Evolutionary conservation across 345 rosid genomes (phyloP).

Genomic region (Pseudoturritis turrita): DNA sequence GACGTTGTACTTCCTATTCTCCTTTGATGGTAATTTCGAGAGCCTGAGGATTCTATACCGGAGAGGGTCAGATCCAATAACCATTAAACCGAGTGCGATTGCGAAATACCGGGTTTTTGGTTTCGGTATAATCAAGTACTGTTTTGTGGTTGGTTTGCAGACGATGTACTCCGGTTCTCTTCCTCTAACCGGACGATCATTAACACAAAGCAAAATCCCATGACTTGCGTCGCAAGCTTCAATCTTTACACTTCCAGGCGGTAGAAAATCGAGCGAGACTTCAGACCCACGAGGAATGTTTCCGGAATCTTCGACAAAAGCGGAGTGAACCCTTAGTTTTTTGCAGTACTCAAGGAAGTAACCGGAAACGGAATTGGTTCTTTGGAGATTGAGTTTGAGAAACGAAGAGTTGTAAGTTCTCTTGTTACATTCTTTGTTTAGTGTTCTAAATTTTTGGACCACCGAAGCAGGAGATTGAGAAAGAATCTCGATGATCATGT

Average conservation of each 20-base stretch:
- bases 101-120: not conserved
- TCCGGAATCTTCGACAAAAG: not conserved
- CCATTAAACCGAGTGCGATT: not conserved
- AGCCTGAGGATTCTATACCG: slow-evolving; percentile 16
- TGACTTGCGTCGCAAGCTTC: slow-evolving; percentile 19
- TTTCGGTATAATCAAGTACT: not conserved
- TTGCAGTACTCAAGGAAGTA: not conserved
- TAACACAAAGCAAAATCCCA: slow-evolving; percentile 17
- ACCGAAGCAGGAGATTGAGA: not conserved
- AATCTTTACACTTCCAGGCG: not conserved
- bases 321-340: not conserved
- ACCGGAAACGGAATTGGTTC: not conserved
- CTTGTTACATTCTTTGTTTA: not conserved
- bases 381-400: not conserved
- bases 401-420: slow-evolving; percentile 1
- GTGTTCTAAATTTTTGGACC: not conserved
- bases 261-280: slow-evolving; percentile 10
- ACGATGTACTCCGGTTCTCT: not conserved
- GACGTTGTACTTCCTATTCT: not conserved
- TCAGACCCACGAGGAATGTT: not conserved
- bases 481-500: not conserved
- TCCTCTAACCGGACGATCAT: not conserved
- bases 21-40: not conserved
- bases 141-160: slow-evolving; percentile 22
- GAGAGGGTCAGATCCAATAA: not conserved